Evolutionary conservation across 805 yeast genomes (phyloP).

Genomic region (Middelhovenomyces tepae): DNA sequence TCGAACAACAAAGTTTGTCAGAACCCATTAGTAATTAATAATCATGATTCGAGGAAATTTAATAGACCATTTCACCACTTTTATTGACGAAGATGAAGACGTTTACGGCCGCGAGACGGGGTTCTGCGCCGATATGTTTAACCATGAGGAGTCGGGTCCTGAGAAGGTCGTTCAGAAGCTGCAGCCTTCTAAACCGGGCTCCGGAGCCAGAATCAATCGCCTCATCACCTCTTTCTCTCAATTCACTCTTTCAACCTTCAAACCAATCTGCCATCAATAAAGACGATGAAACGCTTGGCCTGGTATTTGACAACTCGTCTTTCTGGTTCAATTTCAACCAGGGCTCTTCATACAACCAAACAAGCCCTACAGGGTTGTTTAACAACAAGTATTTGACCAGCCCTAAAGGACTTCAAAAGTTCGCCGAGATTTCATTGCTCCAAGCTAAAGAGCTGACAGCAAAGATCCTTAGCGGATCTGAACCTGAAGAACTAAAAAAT

Average conservation of each 20-base stretch:
- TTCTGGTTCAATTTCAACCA: slow-evolving; percentile 7
- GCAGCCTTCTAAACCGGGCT: too few relatives aligned
- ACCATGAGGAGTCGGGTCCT: too few relatives aligned
- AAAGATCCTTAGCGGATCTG: slow-evolving; percentile 38
- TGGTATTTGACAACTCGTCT: slow-evolving; percentile 2
- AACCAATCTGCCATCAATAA: neutral
- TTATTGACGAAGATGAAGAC: too few relatives aligned
- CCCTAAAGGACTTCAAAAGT: slow-evolving; percentile 62
- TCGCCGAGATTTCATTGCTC: slow-evolving; percentile 54
- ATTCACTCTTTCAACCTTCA: neutral
- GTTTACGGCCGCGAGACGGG: too few relatives aligned
- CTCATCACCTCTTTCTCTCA: too few relatives aligned
- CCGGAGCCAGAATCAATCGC: neutral
- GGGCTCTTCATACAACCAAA: slow-evolving; percentile 5
- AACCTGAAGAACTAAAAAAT: slow-evolving; percentile 36
- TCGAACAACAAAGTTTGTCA: too few relatives aligned
- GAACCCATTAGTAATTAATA: too few relatives aligned
- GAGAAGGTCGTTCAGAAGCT: too few relatives aligned
- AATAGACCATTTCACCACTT: too few relatives aligned
- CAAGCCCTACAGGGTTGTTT: slow-evolving; percentile 54
- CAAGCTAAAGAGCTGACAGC: slow-evolving; percentile 56
- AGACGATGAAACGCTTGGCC: slow-evolving; percentile 1
- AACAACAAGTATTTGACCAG: slow-evolving; percentile 58
- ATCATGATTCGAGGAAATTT: too few relatives aligned
- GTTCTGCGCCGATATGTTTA: too few relatives aligned